phyloP scores from a whole-genome alignment of 208 protist genomes.

The Zelonia costaricensis region DNA sequence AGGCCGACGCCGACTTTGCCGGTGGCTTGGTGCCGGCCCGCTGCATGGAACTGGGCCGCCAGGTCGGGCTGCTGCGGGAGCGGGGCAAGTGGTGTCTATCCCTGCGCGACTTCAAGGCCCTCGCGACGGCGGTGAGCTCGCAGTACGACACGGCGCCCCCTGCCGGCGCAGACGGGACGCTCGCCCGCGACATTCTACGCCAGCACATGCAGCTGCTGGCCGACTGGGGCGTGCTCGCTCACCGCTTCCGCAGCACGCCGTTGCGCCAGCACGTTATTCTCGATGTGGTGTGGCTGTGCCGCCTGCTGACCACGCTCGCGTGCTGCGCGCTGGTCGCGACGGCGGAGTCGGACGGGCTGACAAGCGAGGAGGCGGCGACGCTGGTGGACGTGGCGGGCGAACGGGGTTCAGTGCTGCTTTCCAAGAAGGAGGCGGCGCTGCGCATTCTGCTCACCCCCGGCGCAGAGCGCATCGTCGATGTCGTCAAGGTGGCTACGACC shows the following conservation, averaged over 20 bases:
- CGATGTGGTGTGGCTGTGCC: slow-evolving; percentile 66
- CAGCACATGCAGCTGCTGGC: slow-evolving; percentile 72
- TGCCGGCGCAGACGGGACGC: not conserved
- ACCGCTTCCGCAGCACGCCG: slow-evolving; percentile 56
- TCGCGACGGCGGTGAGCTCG: slow-evolving; percentile 45
- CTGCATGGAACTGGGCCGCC: slow-evolving; percentile 35
- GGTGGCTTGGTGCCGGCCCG: slow-evolving; percentile 61
- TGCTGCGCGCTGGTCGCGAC: slow-evolving; percentile 22
- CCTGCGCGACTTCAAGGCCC: slow-evolving; percentile 55
- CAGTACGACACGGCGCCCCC: slow-evolving; percentile 27
- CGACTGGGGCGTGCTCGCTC: slow-evolving; percentile 60
- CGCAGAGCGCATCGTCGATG: slow-evolving; percentile 15
- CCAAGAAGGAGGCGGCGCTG: slow-evolving; percentile 8
- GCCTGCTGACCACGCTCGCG: slow-evolving; percentile 32
- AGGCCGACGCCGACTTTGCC: slow-evolving; percentile 69
- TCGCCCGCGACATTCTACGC: slow-evolving; percentile 46
- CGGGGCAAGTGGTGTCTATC: slow-evolving; percentile 61
- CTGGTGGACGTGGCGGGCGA: slow-evolving; percentile 5
- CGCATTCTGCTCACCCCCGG: slow-evolving; percentile 17
- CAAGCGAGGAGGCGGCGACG: not conserved
- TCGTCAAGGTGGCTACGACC: slow-evolving; percentile 27
- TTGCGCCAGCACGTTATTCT: slow-evolving; percentile 57
- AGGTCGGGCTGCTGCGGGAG: slow-evolving; percentile 31
- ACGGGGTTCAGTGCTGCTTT: not conserved
- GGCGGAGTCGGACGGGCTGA: slow-evolving; percentile 8